A percentile compares a stretch with the other conserved stretches of the same genome.
Conservation (phyloP, 2,329 filamentous ascomycete species). For the Juglanconis sp. region DNA sequence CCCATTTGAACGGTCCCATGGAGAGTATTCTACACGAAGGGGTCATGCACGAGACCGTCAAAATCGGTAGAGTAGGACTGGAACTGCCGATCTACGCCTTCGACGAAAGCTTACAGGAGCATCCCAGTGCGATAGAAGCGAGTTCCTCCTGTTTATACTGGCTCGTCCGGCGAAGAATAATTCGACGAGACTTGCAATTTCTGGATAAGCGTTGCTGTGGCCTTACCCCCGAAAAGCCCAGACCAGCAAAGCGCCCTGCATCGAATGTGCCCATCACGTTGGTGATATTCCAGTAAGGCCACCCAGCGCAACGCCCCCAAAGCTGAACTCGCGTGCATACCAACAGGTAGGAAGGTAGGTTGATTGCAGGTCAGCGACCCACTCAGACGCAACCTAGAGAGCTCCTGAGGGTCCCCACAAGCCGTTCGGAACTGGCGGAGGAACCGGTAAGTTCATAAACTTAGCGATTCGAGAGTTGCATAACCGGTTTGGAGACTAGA, state of each 20-base stretch:
- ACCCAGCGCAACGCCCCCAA: not conserved
- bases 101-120: not conserved
- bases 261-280: not conserved
- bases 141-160: not conserved
- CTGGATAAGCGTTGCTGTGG: not conserved
- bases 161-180: not conserved
- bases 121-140: not conserved
- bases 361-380: not conserved
- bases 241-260: not conserved
- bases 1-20: not conserved
- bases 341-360: not conserved
- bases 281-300: not conserved
- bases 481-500: not conserved
- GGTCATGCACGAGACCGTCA: not conserved
- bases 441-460: not conserved
- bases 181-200: not conserved
- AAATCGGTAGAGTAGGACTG: not conserved
- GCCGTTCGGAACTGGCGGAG: not conserved
- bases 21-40: not conserved
- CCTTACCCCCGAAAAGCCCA: not conserved
- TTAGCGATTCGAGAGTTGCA: not conserved
- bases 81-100: not conserved
- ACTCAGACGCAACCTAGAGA: not conserved
- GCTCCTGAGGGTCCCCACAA: not conserved
- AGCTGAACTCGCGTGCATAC: not conserved